phyloP scores from a whole-genome alignment of 345 rosid species.

The Pelargonium nanum region DNA sequence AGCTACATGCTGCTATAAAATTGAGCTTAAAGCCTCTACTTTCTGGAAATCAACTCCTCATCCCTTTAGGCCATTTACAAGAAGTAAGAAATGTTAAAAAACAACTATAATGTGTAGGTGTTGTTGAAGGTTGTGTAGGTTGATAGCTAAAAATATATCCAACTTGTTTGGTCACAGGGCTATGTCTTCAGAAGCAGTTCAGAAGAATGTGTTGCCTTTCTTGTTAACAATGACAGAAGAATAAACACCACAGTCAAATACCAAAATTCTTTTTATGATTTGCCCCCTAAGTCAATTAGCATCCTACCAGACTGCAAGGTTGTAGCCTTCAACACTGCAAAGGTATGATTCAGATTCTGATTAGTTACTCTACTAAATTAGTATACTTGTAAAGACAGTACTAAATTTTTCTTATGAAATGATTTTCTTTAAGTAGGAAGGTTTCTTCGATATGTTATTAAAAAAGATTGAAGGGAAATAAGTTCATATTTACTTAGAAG shows the following conservation, averaged over 20 bases:
- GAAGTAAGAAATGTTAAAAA: slow-evolving; percentile 28
- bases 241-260: slow-evolving; percentile 26
- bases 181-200: slow-evolving; percentile 37
- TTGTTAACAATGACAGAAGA: slow-evolving; percentile 35
- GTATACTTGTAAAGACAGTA: no score
- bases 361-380: no score
- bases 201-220: slow-evolving; percentile 55
- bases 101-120: not conserved
- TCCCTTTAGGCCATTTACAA: slow-evolving; percentile 39
- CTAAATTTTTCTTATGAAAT: no score
- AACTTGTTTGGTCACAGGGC: slow-evolving; percentile 31
- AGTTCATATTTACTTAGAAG: no score
- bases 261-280: slow-evolving; percentile 30
- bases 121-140: not conserved
- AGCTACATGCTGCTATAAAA: slow-evolving; percentile 58
- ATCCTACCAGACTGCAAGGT: slow-evolving; percentile 67
- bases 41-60: slow-evolving; percentile 23
- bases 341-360: slow-evolving; percentile 26
- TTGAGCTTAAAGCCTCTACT: slow-evolving; percentile 44
- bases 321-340: slow-evolving; percentile 59
- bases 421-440: no score
- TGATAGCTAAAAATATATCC: not conserved
- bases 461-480: no score
- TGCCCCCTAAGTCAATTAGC: slow-evolving; percentile 62
- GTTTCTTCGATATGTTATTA: no score